A percentile compares a stretch with the other conserved stretches of the same genome.
Evolutionary conservation across 805 yeast species (phyloP).

Genomic region (Candida loeiensis): DNA sequence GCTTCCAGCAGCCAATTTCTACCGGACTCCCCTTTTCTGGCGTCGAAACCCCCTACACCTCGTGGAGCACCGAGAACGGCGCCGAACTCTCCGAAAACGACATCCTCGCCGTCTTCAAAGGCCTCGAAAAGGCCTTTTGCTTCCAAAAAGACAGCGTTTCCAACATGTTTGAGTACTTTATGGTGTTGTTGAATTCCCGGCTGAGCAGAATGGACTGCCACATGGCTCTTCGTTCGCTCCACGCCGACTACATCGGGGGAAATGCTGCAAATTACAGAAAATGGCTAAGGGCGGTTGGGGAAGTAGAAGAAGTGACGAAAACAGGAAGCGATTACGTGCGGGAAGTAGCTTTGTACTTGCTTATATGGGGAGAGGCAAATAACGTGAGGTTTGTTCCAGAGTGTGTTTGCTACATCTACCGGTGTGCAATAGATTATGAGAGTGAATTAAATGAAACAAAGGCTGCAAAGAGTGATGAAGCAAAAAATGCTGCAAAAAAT

Average conservation of each 20-base stretch:
- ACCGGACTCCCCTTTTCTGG: conserved; percentile 2
- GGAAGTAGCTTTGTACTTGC: conserved; percentile 60
- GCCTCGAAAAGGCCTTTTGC: conserved; percentile 65
- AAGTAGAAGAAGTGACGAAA: conserved; percentile 52
- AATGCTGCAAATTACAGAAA: conserved; percentile 79
- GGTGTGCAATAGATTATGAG: conserved; percentile 16
- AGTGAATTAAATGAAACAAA: conserved; percentile 6
- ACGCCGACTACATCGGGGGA: conserved; percentile 92
- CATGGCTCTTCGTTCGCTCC: conserved; percentile 70
- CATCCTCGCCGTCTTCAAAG: conserved; percentile 57
- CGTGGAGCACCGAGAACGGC: conserved; percentile 17
- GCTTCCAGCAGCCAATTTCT: conserved; percentile 3
- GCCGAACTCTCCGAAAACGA: conserved; percentile 34
- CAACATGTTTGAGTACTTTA: conserved; percentile 78
- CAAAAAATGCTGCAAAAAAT: conserved; percentile 10
- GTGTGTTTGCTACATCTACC: conserved; percentile 32
- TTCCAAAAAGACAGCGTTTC: conserved; percentile 76
- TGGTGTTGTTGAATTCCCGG: conserved; percentile 82
- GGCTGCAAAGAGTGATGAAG: too few relatives aligned
- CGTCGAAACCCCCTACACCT: conserved; percentile 3
- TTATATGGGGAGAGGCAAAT: conserved; percentile 78
- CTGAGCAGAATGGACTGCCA: conserved; percentile 73
- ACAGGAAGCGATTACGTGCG: conserved; percentile 60
- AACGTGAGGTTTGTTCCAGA: conserved; percentile 53
- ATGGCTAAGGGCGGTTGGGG: conserved; percentile 56